Conservation (phyloP, 768 basidiomycete species). For the Auricularia auricula-judae region DNA sequence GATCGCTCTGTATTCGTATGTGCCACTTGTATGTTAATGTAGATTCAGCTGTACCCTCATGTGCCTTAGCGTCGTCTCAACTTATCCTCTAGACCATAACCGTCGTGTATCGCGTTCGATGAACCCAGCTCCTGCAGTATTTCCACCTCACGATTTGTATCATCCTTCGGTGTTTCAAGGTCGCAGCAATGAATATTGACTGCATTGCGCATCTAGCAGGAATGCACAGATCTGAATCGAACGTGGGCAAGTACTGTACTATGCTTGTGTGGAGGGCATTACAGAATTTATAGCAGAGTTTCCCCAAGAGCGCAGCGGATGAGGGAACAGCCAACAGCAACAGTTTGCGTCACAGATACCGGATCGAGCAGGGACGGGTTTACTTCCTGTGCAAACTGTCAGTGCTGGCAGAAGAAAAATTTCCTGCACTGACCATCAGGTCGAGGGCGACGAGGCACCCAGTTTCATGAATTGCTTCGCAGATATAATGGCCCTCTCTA, state of each 20-base stretch:
- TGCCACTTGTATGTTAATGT: neutral
- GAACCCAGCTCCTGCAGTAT: neutral
- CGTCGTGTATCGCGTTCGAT: too few species aligned
- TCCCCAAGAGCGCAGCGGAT: conserved; percentile 73
- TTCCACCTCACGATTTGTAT: neutral
- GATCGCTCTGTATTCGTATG: neutral
- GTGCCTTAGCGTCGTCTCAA: too few species aligned
- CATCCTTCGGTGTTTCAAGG: neutral
- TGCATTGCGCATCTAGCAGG: too few species aligned
- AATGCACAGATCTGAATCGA: too few species aligned
- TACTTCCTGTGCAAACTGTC: conserved; percentile 54
- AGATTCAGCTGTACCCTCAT: too few species aligned
- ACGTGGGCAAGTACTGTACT: neutral
- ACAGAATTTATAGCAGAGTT: conserved; percentile 12
- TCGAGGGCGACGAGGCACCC: conserved; percentile 87
- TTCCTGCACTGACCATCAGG: conserved; percentile 59
- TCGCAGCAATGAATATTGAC: neutral
- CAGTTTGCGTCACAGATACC: conserved; percentile 70
- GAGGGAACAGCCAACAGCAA: conserved; percentile 81
- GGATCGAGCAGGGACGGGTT: conserved; percentile 85
- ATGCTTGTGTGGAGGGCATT: neutral
- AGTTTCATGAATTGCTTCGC: conserved; percentile 86
- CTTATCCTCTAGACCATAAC: too few species aligned
- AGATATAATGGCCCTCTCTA: conserved; percentile 97
- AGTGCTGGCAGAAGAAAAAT: conserved; percentile 1